Percentiles rank a stretch among this genome's conserved stretches.
phyloP scores from a whole-genome alignment of 257 asterid species.

The Solanum infundibuliforme region DNA sequence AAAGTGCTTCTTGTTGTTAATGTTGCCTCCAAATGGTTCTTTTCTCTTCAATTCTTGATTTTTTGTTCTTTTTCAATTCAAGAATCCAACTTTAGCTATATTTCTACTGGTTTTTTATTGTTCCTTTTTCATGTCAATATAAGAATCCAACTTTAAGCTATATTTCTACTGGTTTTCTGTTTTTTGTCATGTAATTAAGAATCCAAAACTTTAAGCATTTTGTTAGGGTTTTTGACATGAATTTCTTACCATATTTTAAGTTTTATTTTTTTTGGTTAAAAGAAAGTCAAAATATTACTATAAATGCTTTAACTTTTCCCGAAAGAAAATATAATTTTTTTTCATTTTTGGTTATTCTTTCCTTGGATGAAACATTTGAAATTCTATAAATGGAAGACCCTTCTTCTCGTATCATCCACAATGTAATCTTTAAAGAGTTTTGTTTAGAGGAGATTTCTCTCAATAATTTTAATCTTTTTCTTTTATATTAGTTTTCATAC shows the following conservation, averaged over 20 bases:
- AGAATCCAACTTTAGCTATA: not conserved
- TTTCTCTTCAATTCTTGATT: not conserved
- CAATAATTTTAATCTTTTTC: not conserved
- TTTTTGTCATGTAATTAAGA: not conserved
- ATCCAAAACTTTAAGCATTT: not conserved
- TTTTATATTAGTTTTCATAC: not conserved
- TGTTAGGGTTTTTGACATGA: not conserved
- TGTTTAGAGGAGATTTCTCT: not conserved
- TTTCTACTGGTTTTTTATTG: not conserved
- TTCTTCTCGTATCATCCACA: not conserved
- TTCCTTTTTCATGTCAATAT: not conserved
- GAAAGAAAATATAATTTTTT: not conserved
- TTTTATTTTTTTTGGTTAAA: too few species aligned
- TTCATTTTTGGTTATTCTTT: not conserved
- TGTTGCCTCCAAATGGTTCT: slow-evolving; percentile 95
- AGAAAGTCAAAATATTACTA: not conserved
- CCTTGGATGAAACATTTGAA: not conserved
- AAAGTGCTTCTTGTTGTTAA: slow-evolving; percentile 84
- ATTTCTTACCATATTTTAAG: not conserved
- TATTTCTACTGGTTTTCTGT: not conserved
- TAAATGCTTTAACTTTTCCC: not conserved
- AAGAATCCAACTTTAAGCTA: not conserved
- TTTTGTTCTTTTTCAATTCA: not conserved
- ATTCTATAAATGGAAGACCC: not conserved
- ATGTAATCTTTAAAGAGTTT: not conserved